Evolutionary conservation across 1,284 basidiomycete genomes (phyloP).

Genomic region (Tylopilus sp.): DNA sequence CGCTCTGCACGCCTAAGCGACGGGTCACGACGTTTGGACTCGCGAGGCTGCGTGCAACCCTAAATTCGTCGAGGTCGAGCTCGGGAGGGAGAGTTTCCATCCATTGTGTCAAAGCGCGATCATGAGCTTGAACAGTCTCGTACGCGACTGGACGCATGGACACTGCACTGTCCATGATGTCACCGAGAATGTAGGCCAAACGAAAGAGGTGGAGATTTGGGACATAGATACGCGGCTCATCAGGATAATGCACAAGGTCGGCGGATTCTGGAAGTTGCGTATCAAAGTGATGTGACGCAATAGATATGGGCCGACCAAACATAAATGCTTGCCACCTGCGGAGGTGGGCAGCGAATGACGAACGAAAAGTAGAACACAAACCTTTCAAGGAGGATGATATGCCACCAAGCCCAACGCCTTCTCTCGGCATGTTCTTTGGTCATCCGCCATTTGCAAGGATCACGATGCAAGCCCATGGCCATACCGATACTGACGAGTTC

Average conservation of each 20-base stretch:
- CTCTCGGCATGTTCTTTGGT: conserved; percentile 64
- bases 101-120: conserved; percentile 65
- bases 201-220: conserved; percentile 73
- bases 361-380: conserved; percentile 32
- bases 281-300: conserved; percentile 77
- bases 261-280: conserved; percentile 66
- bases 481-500: conserved; percentile 68
- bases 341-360: conserved; percentile 12
- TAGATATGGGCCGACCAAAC: conserved; percentile 72
- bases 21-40: conserved; percentile 52
- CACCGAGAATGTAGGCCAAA: conserved; percentile 70
- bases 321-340: conserved; percentile 78
- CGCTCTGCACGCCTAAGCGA: conserved; percentile 69
- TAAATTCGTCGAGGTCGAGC: conserved; percentile 70
- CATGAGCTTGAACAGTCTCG: conserved; percentile 66
- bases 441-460: conserved; percentile 71
- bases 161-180: conserved; percentile 78
- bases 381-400: conserved; percentile 73
- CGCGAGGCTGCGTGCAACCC: conserved; percentile 62
- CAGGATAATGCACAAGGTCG: conserved; percentile 55
- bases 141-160: conserved; percentile 72
- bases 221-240: conserved; percentile 56
- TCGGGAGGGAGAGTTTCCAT: conserved; percentile 67
- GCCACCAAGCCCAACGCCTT: conserved; percentile 83
- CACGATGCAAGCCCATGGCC: conserved; percentile 78